Base-by-base conservation (phyloP, 2,329 filamentous ascomycete genomes). In the Chaetomium globosum region DNA sequence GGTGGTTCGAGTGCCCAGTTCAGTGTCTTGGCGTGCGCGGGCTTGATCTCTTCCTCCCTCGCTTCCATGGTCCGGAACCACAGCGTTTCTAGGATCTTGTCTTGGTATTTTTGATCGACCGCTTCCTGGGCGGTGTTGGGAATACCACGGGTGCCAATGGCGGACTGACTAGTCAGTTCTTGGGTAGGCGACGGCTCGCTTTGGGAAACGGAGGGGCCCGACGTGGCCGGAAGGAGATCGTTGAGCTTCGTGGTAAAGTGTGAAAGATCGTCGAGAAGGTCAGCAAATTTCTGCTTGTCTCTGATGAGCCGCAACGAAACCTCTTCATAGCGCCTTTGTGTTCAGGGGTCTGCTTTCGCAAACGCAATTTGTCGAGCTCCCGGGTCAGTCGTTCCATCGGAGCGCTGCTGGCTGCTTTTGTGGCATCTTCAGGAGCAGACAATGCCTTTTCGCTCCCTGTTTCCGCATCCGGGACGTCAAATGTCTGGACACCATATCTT, bases 221-320 rank as follows among this genome's bases (percentile, higher is more conserved):
- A 10, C 6, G 46, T 28, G 28, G 31, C 54, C 19, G 61, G 54
- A 31, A 67, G 0, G 12, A 67, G 55, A 0, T 39, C 66, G 10
- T 65, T 66, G 12, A 72, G 63, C 16, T 65, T 71, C 2, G 65
- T 61, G 31, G 62, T 67, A 33, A 70, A 70, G 53, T 69, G 48
- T 2, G 64, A 65, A 7, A 71, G 48, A 9, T 72, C 53, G 9
- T 23, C 13, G 7, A 68, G 49, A 9, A 72, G 36, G 1, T 31
- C 33, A 6, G 66, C 64, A 49, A 72, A 72, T 31, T 65, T 69
- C 8, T 68, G 65, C 52, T 67, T 70, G 64, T 72, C 68, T 3
- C 54, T 39, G 23, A 72, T 55, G 5, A n/a, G 65, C 66, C 69
- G n/a, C 70, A 72, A 12, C 59, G 63, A 23, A 66, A 43, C 21